Evolutionary conservation across 2,329 filamentous ascomycete species (phyloP), one percentile per base, ranked within the genome.

Genomic region (Dactylonectria macrodidyma): DNA sequence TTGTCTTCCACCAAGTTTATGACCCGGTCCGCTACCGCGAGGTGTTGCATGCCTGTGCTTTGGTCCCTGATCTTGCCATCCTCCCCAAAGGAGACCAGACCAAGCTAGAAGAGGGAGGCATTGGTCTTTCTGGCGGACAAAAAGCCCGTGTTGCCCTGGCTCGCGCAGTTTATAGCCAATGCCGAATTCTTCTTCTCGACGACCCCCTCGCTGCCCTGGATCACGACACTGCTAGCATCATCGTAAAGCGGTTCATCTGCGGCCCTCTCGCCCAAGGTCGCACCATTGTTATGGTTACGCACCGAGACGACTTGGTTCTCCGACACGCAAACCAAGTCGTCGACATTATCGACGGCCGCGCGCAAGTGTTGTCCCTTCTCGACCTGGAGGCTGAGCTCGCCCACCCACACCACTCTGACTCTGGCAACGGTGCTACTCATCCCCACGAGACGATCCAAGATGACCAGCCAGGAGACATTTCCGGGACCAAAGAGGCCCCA

Each of bases 241-340:
- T 84, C 78, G 73, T 97, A 86, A 88, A 81, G 69, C 88, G 83
- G 79, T 87, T 83, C 71, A 84, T 94, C 59, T 85, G 87, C 22
- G 87, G 88, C 0, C 84, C 91, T 0, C 87, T 92, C 0, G 82
- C 87, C 10, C 87, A 89, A 62, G 87, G 84, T 7, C 87, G 93
- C 6, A 93, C 92, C 0, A 91, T 93, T 0, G 88, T 96, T n/a
- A 89, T 95, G 48, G 93, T 95, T 55, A 95, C 94, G 0, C 92
- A 95, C 77, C 87, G 91, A 44, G 91, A 95, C n/a, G 91, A 95
- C 68, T 83, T 97, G 10, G 93, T 94, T 66, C 87, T 89, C 22
- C 85, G 88, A n/a, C 84, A 95, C 50, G 93, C 94, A 2, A 84
- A 91, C 56, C 92, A 96, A 75, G 87, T 94, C 16, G 81, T 97